These are phyloP conservation scores for Penicillium dipodomyicola DNA, from an alignment of 495 filamentous ascomycete genomes.

Conservation along the genomic window DNA sequence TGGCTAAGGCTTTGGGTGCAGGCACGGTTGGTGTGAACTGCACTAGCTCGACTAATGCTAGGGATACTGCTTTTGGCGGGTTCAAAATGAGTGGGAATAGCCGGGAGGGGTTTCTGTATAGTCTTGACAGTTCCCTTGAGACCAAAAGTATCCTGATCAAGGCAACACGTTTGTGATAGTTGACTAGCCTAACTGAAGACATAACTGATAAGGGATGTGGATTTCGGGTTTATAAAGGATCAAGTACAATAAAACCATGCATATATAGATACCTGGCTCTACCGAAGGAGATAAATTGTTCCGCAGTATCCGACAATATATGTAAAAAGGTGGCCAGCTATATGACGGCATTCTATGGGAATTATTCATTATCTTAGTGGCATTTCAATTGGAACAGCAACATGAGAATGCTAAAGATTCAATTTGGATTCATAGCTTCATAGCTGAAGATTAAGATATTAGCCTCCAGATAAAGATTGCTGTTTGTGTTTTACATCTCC, in stretches of 20 bases:
- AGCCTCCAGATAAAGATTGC: not conserved
- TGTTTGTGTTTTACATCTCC: not conserved
- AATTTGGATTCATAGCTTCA: not conserved
- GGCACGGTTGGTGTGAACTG: conserved; percentile 88
- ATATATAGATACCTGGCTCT: not conserved
- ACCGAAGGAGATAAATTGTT: not conserved
- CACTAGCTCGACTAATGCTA: conserved; percentile 56
- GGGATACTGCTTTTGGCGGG: conserved; percentile 76
- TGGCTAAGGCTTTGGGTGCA: conserved; percentile 35
- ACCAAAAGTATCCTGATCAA: conserved; percentile 33
- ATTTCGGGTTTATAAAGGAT: not conserved
- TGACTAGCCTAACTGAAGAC: not conserved
- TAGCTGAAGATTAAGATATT: not conserved
- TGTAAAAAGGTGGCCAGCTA: no score
- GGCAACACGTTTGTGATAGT: conserved; percentile 3
- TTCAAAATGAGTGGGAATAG: conserved; percentile 92
- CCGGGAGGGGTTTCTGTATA: conserved; percentile 52
- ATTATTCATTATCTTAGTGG: not conserved
- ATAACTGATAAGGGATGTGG: not conserved
- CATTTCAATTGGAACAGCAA: not conserved
- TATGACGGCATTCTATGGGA: no score
- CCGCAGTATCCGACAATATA: not conserved
- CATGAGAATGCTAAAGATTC: not conserved
- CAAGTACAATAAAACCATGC: not conserved
- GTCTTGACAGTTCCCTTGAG: conserved; percentile 50